A percentile compares a stretch with the other conserved stretches of the same genome.
phyloP scores from a whole-genome alignment of 2,329 filamentous ascomycete genomes.

The Cordyceps farinosa region DNA sequence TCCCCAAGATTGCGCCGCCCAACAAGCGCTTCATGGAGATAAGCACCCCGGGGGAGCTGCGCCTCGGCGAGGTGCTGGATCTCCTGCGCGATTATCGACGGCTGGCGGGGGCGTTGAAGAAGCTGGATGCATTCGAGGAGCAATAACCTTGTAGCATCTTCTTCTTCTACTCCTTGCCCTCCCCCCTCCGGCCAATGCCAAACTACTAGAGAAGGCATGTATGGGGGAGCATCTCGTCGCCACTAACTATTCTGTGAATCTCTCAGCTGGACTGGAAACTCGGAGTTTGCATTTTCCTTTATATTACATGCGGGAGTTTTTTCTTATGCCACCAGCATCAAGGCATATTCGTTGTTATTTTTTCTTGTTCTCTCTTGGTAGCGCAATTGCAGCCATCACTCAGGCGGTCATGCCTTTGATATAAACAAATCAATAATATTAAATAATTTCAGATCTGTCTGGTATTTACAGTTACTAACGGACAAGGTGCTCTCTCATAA shows the following conservation, averaged over 20 bases:
- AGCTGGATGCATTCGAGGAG: constrained; percentile 57
- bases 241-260: too few relatives aligned
- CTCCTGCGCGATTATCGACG: constrained; percentile 72
- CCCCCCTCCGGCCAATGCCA: too few relatives aligned
- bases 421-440: constrained; percentile 4
- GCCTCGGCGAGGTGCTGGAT: constrained; percentile 68
- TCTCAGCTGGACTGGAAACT: too few relatives aligned
- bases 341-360: too few relatives aligned
- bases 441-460: background rate
- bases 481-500: background rate
- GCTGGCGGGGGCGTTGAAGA: constrained; percentile 61
- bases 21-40: constrained; percentile 71
- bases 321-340: too few relatives aligned
- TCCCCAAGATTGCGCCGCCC: constrained; percentile 59
- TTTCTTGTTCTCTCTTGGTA: too few relatives aligned
- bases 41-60: constrained; percentile 66
- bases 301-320: too few relatives aligned
- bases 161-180: background rate
- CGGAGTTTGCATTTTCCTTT: too few relatives aligned
- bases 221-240: too few relatives aligned
- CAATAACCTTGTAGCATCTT: constrained; percentile 24
- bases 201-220: too few relatives aligned
- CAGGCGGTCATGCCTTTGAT: background rate
- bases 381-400: too few relatives aligned
- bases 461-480: background rate